Base-by-base conservation (phyloP, 192 early-diverging fungal species). In the Martensiomyces pterosporus region DNA sequence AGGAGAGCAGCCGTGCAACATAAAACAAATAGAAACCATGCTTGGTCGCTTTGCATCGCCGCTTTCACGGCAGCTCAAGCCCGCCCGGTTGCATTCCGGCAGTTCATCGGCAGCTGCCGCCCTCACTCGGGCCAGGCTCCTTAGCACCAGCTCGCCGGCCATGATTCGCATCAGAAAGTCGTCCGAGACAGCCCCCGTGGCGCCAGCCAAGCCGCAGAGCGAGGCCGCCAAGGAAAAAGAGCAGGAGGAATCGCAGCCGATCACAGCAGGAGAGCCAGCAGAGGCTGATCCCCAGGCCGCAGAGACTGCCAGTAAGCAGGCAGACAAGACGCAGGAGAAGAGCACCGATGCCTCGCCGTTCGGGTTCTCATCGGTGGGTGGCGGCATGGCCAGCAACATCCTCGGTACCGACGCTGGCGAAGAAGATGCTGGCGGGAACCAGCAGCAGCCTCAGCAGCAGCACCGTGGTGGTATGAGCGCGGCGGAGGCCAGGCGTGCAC, bases 401-500 rank as follows among this genome's bases (percentile, higher is more conserved):
- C 65, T 75, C 5, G 65, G 56, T 9, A 27, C 44, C 4, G 60
- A 60, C 17, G n/a, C 39, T 5, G 38, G 21, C 15, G 32, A 32
- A 27, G 37, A 23, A 5, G 57, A 52, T 14, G 18, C 34, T 13
- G 37, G 39, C 33, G 39, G 24, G 13, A 41, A 23, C 14, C 33
- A 39, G 24, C 27, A 43, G 1, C n/a, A n/a, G n/a, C n/a, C n/a
- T n/a, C 41, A 54, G 19, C 15, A 24, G 0, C 37, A 43, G 33
- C 54, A 50, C 17, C 60, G 72, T 12, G 60, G 50, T 33, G 44
- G 72, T 40, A 24, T 35, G 38, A 64, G 39, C 13, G 72, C 72
- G n/a, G 72, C 72, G 2, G 72, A 68, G 49, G 60, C 72, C 26
- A 60, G 72, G 38, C 60, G 72, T 16, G 72, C 72, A 15, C 72